Evolutionary conservation across 306 rosid species (phyloP), one percentile per base, ranked within the genome.

Genomic region (Vicia sativa): DNA sequence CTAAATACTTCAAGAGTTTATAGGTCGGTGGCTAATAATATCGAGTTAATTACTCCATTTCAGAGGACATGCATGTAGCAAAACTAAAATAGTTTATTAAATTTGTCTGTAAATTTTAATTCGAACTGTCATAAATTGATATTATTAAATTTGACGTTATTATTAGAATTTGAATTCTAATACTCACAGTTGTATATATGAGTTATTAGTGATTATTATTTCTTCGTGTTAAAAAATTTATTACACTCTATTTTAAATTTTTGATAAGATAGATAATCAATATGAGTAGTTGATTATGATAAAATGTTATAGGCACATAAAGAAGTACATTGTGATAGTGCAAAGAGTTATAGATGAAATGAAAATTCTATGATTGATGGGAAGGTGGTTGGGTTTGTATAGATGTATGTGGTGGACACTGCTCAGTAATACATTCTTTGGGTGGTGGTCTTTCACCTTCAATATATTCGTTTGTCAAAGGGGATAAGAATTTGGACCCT

Each of bases 381-480:
- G 64, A 39, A 13, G 48, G 35, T 61, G 11, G 44, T 69, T 31
- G 15, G 50, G 76, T 75, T 65, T 73, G 49, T 64, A 62, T 43
- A 31, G 19, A 68, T 58, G 81, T 49, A 41, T 58, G 75, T 77
- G 83, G 73, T 76, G 77, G 73, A 25, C 54, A 68, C 5, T 29
- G 23, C 61, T 35, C 38, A 25, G 44, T 72, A 15, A 15, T 48
- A 28, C 78, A 67, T 78, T 80, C 75, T 64, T 67, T 29, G 56
- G 76, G 49, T 65, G 77, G 65, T 69, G 68, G 58, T 71, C 68
- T 79, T 74, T 84, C 87, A 65, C 65, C 82, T 76, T 83, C 85
- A 77, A 52, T 66, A 65, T 66, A 86, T 83, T 77, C 82, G 80
- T 38, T 69, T 64, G 78, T 82, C 83, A 69, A 79, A 76, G 50